Conservation (phyloP, 2,329 filamentous ascomycete species). For the Bipolaris victoriae region DNA sequence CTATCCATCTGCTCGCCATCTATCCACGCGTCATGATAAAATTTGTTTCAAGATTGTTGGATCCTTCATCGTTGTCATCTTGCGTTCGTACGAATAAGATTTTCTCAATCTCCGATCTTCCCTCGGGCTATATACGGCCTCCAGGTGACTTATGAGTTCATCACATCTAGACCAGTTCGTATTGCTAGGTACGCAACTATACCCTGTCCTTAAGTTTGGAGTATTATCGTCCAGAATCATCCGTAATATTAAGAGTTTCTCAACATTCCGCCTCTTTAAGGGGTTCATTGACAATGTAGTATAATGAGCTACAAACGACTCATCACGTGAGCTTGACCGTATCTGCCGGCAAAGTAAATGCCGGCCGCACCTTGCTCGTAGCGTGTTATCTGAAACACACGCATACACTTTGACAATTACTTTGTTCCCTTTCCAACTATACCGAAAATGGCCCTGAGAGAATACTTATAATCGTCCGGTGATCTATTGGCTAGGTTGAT, state of each 20-base stretch:
- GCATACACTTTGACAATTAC: not conserved
- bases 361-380: not conserved
- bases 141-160: not conserved
- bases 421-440: not conserved
- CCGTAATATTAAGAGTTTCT: not conserved
- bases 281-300: not conserved
- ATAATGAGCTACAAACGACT: not conserved
- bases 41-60: conserved; percentile 2
- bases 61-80: not conserved
- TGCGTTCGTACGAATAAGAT: conserved; percentile 7
- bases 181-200: not conserved
- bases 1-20: conserved; percentile 9
- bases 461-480: not conserved
- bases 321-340: not conserved
- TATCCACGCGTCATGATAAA: conserved; percentile 8
- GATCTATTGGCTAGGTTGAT: not conserved
- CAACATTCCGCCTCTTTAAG: not conserved
- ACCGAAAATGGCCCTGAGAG: not conserved
- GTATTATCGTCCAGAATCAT: not conserved
- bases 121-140: conserved; percentile 6
- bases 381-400: not conserved
- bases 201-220: not conserved
- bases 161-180: not conserved
- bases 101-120: conserved; percentile 1
- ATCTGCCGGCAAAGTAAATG: not conserved